A percentile compares a stretch with the other conserved stretches of the same genome.
Conservation (phyloP, 805 yeast species). For the Brettanomyces bruxellensis region DNA sequence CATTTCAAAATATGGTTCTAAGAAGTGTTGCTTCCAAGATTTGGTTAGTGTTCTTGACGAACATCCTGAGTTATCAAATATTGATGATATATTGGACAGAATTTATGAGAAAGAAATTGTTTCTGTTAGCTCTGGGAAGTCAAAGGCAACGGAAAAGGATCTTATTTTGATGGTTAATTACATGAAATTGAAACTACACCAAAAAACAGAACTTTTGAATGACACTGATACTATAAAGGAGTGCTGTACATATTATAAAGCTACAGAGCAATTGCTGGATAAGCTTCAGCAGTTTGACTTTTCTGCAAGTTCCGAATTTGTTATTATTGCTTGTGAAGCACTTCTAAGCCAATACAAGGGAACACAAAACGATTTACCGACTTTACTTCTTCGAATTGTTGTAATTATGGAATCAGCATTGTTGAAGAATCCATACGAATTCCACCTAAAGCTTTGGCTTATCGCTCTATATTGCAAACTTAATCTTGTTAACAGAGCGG, state of each 20-base stretch:
- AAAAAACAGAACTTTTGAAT: slow-evolving; percentile 16
- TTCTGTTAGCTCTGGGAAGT: slow-evolving; percentile 4
- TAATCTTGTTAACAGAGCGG: slow-evolving; percentile 45
- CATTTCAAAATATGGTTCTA: slow-evolving; percentile 37
- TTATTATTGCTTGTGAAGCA: slow-evolving; percentile 44
- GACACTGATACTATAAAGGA: slow-evolving; percentile 18
- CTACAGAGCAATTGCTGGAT: slow-evolving; percentile 27
- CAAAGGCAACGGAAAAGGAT: slow-evolving; percentile 13
- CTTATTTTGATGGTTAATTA: slow-evolving; percentile 22
- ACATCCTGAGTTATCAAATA: not conserved
- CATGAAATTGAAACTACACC: slow-evolving; percentile 35
- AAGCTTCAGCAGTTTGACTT: slow-evolving; percentile 55
- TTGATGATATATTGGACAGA: not conserved
- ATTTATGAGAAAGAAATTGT: slow-evolving; percentile 2
- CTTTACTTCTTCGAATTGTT: slow-evolving; percentile 30
- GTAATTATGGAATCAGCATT: slow-evolving; percentile 51
- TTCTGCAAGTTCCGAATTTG: slow-evolving; percentile 57
- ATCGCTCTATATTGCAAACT: slow-evolving; percentile 50
- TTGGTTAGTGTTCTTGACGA: slow-evolving; percentile 24
- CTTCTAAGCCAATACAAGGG: slow-evolving; percentile 8
- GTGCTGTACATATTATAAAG: slow-evolving; percentile 31
- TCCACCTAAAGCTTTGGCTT: slow-evolving; percentile 63
- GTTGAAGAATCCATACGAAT: slow-evolving; percentile 57
- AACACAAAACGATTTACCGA: slow-evolving; percentile 13
- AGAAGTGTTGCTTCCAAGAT: slow-evolving; percentile 61